Percentiles rank a stretch among this genome's conserved stretches.
Evolutionary conservation across 768 basidiomycete species (phyloP).

Genomic region (Steccherinum ochraceum): DNA sequence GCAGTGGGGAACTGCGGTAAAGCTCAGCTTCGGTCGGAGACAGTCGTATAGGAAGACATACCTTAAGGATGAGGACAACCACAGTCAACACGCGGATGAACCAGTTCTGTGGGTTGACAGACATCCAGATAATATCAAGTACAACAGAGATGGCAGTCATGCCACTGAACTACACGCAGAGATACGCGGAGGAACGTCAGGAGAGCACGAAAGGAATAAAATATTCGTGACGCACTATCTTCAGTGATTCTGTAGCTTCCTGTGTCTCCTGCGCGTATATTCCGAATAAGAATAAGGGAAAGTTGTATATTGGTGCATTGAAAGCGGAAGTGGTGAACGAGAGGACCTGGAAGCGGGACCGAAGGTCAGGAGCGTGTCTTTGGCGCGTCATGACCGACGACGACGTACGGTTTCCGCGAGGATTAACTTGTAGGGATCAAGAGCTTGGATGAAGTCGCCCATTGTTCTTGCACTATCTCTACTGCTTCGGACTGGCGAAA

Average conservation of each 20-base stretch:
- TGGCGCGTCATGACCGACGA: neutral
- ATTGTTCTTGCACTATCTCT: conserved; percentile 28
- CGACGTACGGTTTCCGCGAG: conserved; percentile 53
- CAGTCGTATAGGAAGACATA: conserved; percentile 8
- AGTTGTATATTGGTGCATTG: conserved; percentile 62
- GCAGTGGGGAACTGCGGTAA: conserved; percentile 28
- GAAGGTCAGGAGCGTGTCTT: neutral
- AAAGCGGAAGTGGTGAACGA: conserved; percentile 55
- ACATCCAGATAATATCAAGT: conserved; percentile 70
- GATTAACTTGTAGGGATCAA: conserved; percentile 69
- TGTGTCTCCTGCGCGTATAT: conserved; percentile 62
- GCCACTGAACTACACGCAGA: conserved; percentile 48
- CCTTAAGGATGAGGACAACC: conserved; percentile 32
- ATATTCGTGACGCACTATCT: conserved; percentile 38
- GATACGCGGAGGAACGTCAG: neutral
- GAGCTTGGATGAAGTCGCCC: conserved; percentile 62
- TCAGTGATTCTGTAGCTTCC: conserved; percentile 59
- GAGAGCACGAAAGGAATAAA: neutral
- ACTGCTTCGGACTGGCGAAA: no score
- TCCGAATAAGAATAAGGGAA: conserved; percentile 81
- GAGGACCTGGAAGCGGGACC: conserved; percentile 37
- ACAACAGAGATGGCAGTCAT: conserved; percentile 55
- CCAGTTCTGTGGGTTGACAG: conserved; percentile 45
- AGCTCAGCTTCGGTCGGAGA: neutral
- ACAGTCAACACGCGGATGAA: conserved; percentile 49